These are phyloP conservation scores for Symbiodinium natans DNA, from an alignment of 73 alveolate species.

Conservation along the genomic window DNA sequence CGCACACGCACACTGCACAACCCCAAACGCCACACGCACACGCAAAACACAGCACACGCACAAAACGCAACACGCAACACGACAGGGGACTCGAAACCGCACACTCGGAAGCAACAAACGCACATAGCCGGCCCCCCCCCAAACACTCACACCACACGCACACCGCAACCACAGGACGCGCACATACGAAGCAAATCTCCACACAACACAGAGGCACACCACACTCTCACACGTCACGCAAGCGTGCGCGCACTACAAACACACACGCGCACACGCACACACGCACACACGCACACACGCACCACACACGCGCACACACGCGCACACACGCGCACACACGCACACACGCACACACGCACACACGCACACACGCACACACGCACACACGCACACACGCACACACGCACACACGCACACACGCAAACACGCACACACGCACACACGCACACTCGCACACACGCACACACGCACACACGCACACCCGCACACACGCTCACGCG, in stretches of 20 bases:
- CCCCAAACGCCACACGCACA: neutral
- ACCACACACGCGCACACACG: too few species aligned
- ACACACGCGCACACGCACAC: constrained; percentile 6
- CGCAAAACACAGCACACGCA: neutral
- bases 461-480: neutral
- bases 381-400: neutral
- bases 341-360: neutral
- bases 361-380: constrained; percentile 6
- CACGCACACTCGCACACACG: too few species aligned
- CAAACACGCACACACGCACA: too few species aligned
- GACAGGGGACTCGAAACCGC: neutral
- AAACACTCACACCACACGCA: too few species aligned
- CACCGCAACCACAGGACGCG: too few species aligned
- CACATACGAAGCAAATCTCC: too few species aligned
- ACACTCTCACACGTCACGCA: too few species aligned
- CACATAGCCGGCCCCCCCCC: too few species aligned
- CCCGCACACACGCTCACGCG: neutral
- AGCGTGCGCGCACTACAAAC: too few species aligned
- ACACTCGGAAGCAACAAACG: too few species aligned
- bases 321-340: neutral
- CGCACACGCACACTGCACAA: neutral
- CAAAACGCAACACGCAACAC: neutral
- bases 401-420: neutral
- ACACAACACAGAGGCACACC: too few species aligned
- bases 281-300: too few species aligned